Percentiles rank a stretch among this genome's conserved stretches.
phyloP scores from a whole-genome alignment of 2,329 filamentous ascomycete species.

The Alternaria sp. region DNA sequence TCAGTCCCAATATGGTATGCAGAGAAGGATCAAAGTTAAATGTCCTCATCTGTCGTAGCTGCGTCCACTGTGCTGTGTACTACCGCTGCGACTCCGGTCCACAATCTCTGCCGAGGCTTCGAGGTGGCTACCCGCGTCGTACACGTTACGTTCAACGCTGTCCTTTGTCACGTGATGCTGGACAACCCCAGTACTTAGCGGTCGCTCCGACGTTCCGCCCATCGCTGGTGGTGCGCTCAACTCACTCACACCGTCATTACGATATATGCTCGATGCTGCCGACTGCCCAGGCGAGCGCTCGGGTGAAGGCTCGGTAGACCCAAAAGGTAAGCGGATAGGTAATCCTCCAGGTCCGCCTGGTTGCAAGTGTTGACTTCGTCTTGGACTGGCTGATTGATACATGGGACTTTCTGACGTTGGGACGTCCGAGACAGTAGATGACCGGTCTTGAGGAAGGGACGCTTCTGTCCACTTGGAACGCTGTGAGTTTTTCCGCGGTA shows the following conservation, averaged over 20 bases:
- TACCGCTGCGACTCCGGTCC: constrained; percentile 46
- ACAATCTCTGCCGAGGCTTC: constrained; percentile 51
- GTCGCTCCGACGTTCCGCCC: constrained; percentile 34
- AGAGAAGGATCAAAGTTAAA: constrained; percentile 9
- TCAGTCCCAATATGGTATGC: constrained; percentile 6
- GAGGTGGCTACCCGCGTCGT: constrained; percentile 43
- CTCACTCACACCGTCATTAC: constrained; percentile 30
- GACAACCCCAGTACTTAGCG: constrained; percentile 51
- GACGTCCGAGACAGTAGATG: constrained; percentile 42
- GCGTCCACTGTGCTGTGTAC: constrained; percentile 41
- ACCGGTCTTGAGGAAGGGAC: constrained; percentile 36
- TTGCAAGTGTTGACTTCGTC: constrained; percentile 36
- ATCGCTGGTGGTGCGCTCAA: constrained; percentile 33
- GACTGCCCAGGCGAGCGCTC: constrained; percentile 48
- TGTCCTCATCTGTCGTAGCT: constrained; percentile 22
- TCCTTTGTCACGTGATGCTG: constrained; percentile 51
- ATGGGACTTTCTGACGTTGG: constrained; percentile 26
- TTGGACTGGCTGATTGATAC: constrained; percentile 20
- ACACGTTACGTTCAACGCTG: constrained; percentile 47
- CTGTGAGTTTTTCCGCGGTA: constrained; percentile 77
- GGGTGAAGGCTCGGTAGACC: constrained; percentile 48
- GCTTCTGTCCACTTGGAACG: constrained; percentile 43
- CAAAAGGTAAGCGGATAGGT: constrained; percentile 49
- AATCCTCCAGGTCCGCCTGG: constrained; percentile 38
- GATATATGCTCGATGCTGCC: constrained; percentile 48